These are phyloP conservation scores for Helotiales sp. DNA, from an alignment of 2,329 filamentous ascomycete genomes.

Conservation along the genomic window DNA sequence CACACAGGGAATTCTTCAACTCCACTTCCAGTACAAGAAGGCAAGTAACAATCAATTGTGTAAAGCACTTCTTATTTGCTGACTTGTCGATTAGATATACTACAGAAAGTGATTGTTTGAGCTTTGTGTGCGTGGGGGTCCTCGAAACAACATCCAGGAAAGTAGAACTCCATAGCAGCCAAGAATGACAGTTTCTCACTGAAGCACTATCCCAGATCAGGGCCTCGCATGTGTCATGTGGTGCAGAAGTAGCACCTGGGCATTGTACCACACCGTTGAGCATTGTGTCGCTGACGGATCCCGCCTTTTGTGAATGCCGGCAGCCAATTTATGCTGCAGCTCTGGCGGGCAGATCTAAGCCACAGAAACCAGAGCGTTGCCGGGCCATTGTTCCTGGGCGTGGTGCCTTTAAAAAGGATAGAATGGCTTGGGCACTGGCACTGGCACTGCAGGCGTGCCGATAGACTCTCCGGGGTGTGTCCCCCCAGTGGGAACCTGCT, in stretches of 20 bases:
- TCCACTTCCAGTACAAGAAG: conserved; percentile 99
- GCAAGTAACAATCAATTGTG: conserved; percentile 46
- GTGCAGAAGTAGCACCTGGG: conserved; percentile 21
- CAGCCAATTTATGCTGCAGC: background rate
- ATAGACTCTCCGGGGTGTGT: conserved; percentile 1
- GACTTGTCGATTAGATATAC: conserved; percentile 45
- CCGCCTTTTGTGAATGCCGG: background rate
- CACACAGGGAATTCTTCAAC: conserved; percentile 81
- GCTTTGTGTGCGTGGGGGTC: conserved; percentile 7
- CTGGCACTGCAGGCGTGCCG: conserved; percentile 5
- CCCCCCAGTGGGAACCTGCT: conserved; percentile 20
- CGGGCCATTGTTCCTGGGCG: background rate
- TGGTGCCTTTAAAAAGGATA: background rate
- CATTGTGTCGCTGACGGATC: conserved; percentile 5
- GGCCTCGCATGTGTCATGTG: conserved; percentile 20
- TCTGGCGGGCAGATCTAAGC: background rate
- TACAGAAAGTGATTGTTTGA: conserved; percentile 50
- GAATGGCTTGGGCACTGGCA: background rate
- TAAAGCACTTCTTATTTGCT: conserved; percentile 18
- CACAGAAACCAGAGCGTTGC: background rate
- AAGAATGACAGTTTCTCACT: conserved; percentile 26
- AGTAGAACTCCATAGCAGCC: conserved; percentile 24
- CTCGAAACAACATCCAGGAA: conserved; percentile 18
- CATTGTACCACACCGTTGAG: conserved; percentile 18
- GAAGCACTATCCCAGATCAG: conserved; percentile 23